Conservation (phyloP, 1,139 yeast species). For the Cylindricascospora bacillispora region DNA sequence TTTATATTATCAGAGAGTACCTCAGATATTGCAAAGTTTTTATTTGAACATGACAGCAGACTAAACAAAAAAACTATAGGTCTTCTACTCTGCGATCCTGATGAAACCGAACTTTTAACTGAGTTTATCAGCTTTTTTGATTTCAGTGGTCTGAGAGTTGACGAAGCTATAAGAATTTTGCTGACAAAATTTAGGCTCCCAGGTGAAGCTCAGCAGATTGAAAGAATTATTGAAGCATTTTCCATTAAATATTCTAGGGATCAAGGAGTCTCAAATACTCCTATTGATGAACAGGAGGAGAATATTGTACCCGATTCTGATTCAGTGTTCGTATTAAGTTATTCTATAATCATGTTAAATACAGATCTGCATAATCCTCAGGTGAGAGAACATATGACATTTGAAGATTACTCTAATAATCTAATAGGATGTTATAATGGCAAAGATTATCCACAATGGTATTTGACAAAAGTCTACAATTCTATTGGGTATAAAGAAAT, state of each 20-base stretch:
- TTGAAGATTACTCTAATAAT: slow-evolving; percentile 66
- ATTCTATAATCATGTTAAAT: slow-evolving; percentile 60
- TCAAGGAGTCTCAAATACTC: too few species aligned
- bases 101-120: slow-evolving; percentile 45
- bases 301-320: slow-evolving; percentile 35
- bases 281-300: slow-evolving; percentile 24
- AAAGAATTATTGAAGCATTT: slow-evolving; percentile 73
- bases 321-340: slow-evolving; percentile 56
- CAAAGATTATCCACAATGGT: slow-evolving; percentile 74
- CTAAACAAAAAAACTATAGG: slow-evolving; percentile 83
- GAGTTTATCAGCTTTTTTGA: slow-evolving; percentile 62
- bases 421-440: slow-evolving; percentile 62
- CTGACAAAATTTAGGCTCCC: slow-evolving; percentile 83
- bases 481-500: slow-evolving; percentile 78
- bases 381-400: slow-evolving; percentile 72
- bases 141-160: slow-evolving; percentile 65
- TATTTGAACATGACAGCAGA: slow-evolving; percentile 67
- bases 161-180: slow-evolving; percentile 76
- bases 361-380: slow-evolving; percentile 69
- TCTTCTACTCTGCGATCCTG: slow-evolving; percentile 69
- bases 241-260: slow-evolving; percentile 63
- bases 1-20: slow-evolving; percentile 49
- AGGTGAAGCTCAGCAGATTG: slow-evolving; percentile 94
- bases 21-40: slow-evolving; percentile 58
- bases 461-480: slow-evolving; percentile 60